These are phyloP conservation scores for Mycena amicta DNA, from an alignment of 768 basidiomycete species.

Conservation along the genomic window DNA sequence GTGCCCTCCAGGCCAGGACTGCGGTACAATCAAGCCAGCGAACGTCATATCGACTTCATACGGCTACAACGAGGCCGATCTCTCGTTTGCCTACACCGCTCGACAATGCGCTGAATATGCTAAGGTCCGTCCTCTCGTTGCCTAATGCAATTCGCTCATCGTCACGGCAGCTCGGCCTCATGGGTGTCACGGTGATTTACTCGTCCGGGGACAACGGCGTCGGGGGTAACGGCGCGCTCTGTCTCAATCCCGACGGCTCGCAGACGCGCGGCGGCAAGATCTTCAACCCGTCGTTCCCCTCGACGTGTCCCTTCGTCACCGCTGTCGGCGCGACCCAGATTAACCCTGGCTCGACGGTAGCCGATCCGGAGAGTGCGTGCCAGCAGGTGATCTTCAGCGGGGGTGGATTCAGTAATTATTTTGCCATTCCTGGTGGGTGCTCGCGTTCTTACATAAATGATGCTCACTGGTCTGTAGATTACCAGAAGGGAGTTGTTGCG, in stretches of 20 bases:
- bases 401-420: constrained; percentile 47
- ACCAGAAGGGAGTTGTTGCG: constrained; percentile 41
- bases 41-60: constrained; percentile 47
- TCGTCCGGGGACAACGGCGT: constrained; percentile 65
- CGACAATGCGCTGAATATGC: constrained; percentile 50
- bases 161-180: constrained; percentile 61
- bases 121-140: too few relatives aligned
- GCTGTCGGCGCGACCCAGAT: constrained; percentile 51
- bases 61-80: constrained; percentile 44
- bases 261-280: constrained; percentile 32
- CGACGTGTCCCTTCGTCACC: constrained; percentile 46
- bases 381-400: constrained; percentile 39
- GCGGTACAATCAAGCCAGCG: constrained; percentile 44
- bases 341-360: constrained; percentile 31
- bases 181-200: constrained; percentile 62
- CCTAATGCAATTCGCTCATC: too few relatives aligned
- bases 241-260: constrained; percentile 47
- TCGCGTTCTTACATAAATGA: neutral
- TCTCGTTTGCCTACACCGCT: constrained; percentile 41
- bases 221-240: constrained; percentile 35
- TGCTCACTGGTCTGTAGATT: constrained; percentile 21
- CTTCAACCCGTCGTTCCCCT: constrained; percentile 49
- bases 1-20: constrained; percentile 26
- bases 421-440: constrained; percentile 31
- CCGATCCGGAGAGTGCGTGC: constrained; percentile 39